phyloP scores from a whole-genome alignment of 2,329 filamentous ascomycete species.

The Fusarium poae region DNA sequence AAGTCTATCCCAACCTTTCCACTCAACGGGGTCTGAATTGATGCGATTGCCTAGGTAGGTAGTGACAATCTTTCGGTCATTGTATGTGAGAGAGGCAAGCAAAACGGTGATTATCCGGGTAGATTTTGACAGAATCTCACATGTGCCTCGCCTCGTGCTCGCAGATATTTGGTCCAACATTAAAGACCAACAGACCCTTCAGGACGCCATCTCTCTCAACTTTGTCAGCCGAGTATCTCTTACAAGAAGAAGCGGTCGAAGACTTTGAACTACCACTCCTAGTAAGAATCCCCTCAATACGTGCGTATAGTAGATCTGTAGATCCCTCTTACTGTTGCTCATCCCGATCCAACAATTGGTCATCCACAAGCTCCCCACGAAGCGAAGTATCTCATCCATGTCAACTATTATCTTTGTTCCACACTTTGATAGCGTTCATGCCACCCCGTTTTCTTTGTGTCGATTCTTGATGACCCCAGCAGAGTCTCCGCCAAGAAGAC shows the following conservation, averaged over 20 bases:
- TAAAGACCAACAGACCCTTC: not conserved
- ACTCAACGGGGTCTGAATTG: slow-evolving; percentile 35
- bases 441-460: slow-evolving; percentile 18
- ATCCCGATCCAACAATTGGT: slow-evolving; percentile 19
- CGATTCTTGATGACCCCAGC: slow-evolving; percentile 20
- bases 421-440: slow-evolving; percentile 27
- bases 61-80: not conserved
- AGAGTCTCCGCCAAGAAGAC: slow-evolving; percentile 12
- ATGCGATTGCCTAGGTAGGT: slow-evolving; percentile 1
- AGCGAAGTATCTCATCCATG: slow-evolving; percentile 9
- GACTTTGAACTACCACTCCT: slow-evolving; percentile 1
- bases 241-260: slow-evolving; percentile 29
- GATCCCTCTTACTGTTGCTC: slow-evolving; percentile 17
- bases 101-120: not conserved
- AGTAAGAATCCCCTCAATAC: slow-evolving; percentile 14
- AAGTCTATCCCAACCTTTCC: slow-evolving; percentile 39
- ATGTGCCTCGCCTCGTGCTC: not conserved
- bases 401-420: slow-evolving; percentile 29
- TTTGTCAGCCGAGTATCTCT: slow-evolving; percentile 22
- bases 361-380: slow-evolving; percentile 14
- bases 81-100: not conserved
- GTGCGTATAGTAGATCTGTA: slow-evolving; percentile 23
- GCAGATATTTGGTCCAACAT: not conserved
- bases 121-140: not conserved
- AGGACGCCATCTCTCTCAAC: slow-evolving; percentile 22